Evolutionary conservation across 139 green algal species (phyloP).

Genomic region (Choricystis sp.): DNA sequence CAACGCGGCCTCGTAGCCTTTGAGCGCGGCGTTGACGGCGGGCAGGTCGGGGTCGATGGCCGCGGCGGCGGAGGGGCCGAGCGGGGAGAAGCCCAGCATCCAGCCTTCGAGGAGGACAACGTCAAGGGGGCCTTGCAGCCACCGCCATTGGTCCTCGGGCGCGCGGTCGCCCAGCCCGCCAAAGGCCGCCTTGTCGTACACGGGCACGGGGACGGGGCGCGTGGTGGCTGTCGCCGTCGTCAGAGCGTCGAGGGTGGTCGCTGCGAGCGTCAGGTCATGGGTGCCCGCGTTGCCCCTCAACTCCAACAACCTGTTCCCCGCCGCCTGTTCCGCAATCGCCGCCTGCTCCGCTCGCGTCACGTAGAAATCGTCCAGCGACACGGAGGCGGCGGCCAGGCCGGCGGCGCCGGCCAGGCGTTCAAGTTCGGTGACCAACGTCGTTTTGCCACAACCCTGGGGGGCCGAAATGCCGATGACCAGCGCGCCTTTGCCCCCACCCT

Average conservation of each 20-base stretch:
- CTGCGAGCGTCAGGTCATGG: slow-evolving; percentile 81
- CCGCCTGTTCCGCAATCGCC: slow-evolving; percentile 28
- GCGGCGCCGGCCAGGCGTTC: slow-evolving; percentile 40
- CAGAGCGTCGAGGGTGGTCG: slow-evolving; percentile 40
- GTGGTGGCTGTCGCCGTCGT: slow-evolving; percentile 1
- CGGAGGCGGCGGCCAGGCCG: slow-evolving; percentile 25
- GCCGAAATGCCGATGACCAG: slow-evolving; percentile 81
- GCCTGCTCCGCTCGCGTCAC: slow-evolving; percentile 42
- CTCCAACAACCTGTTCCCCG: slow-evolving; percentile 69
- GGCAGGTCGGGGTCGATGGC: slow-evolving; percentile 39
- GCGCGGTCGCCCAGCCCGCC: slow-evolving; percentile 67
- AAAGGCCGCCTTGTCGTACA: slow-evolving; percentile 84
- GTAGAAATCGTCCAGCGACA: slow-evolving; percentile 99
- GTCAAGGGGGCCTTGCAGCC: slow-evolving; percentile 51
- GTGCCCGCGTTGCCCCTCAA: slow-evolving; percentile 81
- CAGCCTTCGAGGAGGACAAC: slow-evolving; percentile 97
- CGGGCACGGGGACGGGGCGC: slow-evolving; percentile 18
- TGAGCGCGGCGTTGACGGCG: slow-evolving; percentile 50
- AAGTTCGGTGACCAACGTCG: slow-evolving; percentile 82
- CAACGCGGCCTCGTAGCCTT: slow-evolving; percentile 54
- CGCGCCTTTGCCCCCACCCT: slow-evolving; percentile 5
- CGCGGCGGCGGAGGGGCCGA: slow-evolving; percentile 16
- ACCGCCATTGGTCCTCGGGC: slow-evolving; percentile 30
- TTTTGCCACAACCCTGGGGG: slow-evolving; percentile 90
- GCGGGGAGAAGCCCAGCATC: slow-evolving; percentile 78